Base-by-base conservation (phyloP, 192 early-diverging fungal species). In the Chytriomyces confervae region DNA sequence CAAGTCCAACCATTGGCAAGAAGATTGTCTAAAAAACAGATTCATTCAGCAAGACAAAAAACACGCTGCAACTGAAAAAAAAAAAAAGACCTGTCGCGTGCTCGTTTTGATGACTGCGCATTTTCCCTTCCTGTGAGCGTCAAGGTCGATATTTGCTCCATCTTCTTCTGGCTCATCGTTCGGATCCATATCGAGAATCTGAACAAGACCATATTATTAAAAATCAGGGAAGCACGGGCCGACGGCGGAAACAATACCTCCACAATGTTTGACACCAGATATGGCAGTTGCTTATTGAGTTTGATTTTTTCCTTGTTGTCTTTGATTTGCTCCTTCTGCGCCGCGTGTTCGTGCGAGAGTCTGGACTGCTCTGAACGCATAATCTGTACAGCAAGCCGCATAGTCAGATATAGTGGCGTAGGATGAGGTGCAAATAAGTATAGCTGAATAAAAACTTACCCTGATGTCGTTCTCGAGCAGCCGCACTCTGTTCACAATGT, bases 301-400 rank as follows among this genome's bases (percentile, higher is more conserved):
- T 95, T 97, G 85, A 99, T 96, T 86, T 99, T 99, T 79, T 99
- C 95, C 83, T 95, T 91, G 86, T 97, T 99, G 69, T 98, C 96
- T 85, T 96, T 97, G 80, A 99, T 99, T 72, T 92, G 91, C 70
- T 92, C 95, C 76, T 92, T 91, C 92, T 94, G 94, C 62, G 89
- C 88, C 45, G 80, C 84, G 78, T 96, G 94, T 84, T 99, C 97
- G 83, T 97, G 95, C 47, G 87, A 81, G 36, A 99, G 85, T n/a
- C 96, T 92, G 71, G 87, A 86, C 80, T 92, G 90, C 84, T 99
- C 97, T 66, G 91, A 94, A 76, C 95, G 95, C 88, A 99, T 93
- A 48, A 94, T 89, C 91, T 94, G 53, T 5, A 20, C 20, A 20
- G 53, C 20, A 20, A 20, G 13, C 20, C 53, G 5, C 63, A 36